phyloP scores from a whole-genome alignment of 345 rosid species.

The Linum trigynum region DNA sequence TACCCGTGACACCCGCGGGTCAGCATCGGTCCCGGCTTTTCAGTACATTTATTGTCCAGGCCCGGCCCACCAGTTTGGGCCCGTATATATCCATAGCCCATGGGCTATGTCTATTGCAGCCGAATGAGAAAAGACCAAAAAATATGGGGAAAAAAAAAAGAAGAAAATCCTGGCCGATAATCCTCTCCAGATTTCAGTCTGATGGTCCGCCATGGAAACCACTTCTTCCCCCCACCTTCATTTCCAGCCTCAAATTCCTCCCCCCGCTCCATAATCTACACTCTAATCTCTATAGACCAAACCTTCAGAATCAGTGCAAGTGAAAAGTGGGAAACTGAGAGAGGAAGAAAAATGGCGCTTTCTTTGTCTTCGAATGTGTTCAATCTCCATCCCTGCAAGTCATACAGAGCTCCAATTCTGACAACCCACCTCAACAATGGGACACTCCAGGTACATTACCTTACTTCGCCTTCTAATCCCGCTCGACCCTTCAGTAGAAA shows the following conservation, averaged over 20 bases:
- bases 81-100: no score
- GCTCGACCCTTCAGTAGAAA: conserved; percentile 19
- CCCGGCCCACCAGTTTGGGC: no score
- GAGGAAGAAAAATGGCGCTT: conserved; percentile 24
- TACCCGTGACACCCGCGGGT: no score
- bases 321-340: not conserved
- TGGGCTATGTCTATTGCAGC: no score
- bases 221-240: no score
- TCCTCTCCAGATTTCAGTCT: no score
- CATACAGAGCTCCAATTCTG: conserved; percentile 20
- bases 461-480: conserved; percentile 5
- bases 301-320: not conserved
- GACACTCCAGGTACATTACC: conserved; percentile 42
- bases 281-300: not conserved
- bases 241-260: not conserved
- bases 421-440: conserved; percentile 36
- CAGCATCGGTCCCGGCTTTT: no score
- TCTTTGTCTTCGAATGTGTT: conserved; percentile 39
- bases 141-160: no score
- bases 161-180: no score
- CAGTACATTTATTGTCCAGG: no score
- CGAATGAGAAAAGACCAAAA: no score
- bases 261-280: not conserved
- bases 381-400: conserved; percentile 24
- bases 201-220: no score